Evolutionary conservation across 768 basidiomycete species (phyloP), one percentile per base, ranked within the genome.

Genomic region (Lentinus tigrinus): DNA sequence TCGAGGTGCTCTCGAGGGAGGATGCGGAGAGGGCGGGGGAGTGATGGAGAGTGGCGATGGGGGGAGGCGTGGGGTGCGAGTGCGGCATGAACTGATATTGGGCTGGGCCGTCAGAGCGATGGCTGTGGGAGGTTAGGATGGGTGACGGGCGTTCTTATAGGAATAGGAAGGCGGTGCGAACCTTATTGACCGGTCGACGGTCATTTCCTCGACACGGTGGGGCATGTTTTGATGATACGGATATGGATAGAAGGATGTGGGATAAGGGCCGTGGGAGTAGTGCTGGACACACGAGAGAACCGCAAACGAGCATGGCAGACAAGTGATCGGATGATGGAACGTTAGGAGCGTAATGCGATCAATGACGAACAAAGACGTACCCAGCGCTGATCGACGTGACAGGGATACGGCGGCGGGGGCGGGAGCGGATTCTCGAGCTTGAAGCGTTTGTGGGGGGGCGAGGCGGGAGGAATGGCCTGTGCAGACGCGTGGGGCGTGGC

Each of bases 11-110:
- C 74, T 85, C 85, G 36, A 81, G 74, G 0, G 84, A 84, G 43
- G 83, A 82, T 36, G 81, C 77, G 10, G 83, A 85, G 36, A 82
- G 73, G 6, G 85, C 81, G 39, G 87, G 85, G 0, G 87, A 88
- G 66, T 83, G 81, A 24, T 83, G 73, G 59, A 77, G 75, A 43
- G 78, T 77, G 10, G 79, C 79, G 59, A 79, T 80, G 58, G 77
- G 81, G 2, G 75, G 81, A 34, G 77, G 83, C 53, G 74, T 82
- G 56, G 75, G 79, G 36, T 72, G 72, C 40, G 63, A 60, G 57
- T 60, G 62, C 39, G 60, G 54, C 46, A 60, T 62, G 47, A 64
- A 60, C 63, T 78, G 78, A 69, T 78, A 77, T 47, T 73, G 67
- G 61, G 60, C 47, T 40, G 73, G 74, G 60, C 77, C 75, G 40